Evolutionary conservation across 805 yeast genomes (phyloP).

Genomic region (Barnettozyma sucrosica): DNA sequence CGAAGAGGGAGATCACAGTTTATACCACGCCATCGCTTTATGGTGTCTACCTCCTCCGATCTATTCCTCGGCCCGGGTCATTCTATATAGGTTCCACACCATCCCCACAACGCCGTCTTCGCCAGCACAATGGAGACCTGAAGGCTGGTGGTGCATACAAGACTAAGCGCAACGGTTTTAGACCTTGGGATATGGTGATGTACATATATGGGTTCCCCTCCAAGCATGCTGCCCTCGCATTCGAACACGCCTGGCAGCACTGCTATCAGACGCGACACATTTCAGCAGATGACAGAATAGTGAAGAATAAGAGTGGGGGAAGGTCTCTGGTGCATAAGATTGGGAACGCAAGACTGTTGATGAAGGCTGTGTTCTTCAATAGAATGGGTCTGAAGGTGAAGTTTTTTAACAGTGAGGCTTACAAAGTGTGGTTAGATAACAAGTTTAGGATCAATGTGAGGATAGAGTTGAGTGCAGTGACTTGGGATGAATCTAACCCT

Average conservation of each 20-base stretch:
- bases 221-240: slow-evolving; percentile 60
- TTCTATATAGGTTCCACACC: slow-evolving; percentile 83
- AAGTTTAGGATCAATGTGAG: slow-evolving; percentile 13
- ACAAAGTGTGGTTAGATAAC: slow-evolving; percentile 19
- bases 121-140: slow-evolving; percentile 76
- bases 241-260: slow-evolving; percentile 86
- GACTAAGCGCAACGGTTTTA: slow-evolving; percentile 47
- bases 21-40: slow-evolving; percentile 42
- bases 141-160: slow-evolving; percentile 71
- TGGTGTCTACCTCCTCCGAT: slow-evolving; percentile 66
- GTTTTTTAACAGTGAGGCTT: slow-evolving; percentile 34
- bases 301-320: slow-evolving; percentile 33
- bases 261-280: slow-evolving; percentile 60
- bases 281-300: slow-evolving; percentile 31
- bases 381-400: slow-evolving; percentile 41
- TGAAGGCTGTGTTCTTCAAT: slow-evolving; percentile 38
- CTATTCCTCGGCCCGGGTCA: slow-evolving; percentile 48
- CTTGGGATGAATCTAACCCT: not conserved
- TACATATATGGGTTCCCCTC: slow-evolving; percentile 70
- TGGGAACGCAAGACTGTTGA: slow-evolving; percentile 41
- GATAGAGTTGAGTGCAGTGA: slow-evolving; percentile 6
- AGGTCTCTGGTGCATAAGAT: slow-evolving; percentile 40
- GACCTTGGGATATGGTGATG: slow-evolving; percentile 72
- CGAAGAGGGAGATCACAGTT: not conserved
- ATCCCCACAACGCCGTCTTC: slow-evolving; percentile 54